Evolutionary conservation across 176 grass and related monocot genomes (phyloP), one percentile per base, ranked within the genome.

Genomic region (Zea luxurians): DNA sequence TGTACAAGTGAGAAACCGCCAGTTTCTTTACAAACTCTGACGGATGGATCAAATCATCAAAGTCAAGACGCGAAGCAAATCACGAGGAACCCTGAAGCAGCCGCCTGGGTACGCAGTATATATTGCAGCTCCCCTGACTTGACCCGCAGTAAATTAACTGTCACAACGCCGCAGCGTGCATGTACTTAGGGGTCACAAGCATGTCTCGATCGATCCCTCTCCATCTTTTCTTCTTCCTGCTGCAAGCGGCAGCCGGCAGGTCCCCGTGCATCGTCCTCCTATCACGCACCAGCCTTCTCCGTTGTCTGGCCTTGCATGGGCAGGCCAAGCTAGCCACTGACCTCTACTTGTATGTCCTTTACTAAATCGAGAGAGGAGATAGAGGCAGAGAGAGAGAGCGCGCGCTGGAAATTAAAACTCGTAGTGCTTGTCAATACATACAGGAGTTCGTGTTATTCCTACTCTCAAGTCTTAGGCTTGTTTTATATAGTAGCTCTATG

Each of bases 241-340:
- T 27, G 27, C 27, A 27, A 27, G 27, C 27, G 27, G 27, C n/a
- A n/a, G n/a, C 27, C 27, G 27, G 27, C 27, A 27, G 27, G 27
- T 27, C 27, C 27, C 27, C 35, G 11, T 15, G n/a, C 75, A 54
- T 86, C 27, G 27, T 27, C 27, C 27, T 27, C 37, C 18, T 48
- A 27, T 60, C 57, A 59, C 8, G 55, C 55, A 50, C 48, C 43
- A 61, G 54, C 66, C 3, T 80, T 8, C 7, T 73, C 4, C 15
- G 16, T 80, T 88, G 80, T 76, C 76, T 70, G 55, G 55, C 52
- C 64, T 78, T 66, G 78, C 80, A 76, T 63, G 64, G 81, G 44
- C 48, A 76, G 66, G 48, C 52, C 64, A 43, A 21, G 58, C 38
- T 73, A 54, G 45, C 37, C 53, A 66, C 38, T 53, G 69, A 62